Base-by-base conservation (phyloP, 2,329 filamentous ascomycete species). In the Neonectria punicea region DNA sequence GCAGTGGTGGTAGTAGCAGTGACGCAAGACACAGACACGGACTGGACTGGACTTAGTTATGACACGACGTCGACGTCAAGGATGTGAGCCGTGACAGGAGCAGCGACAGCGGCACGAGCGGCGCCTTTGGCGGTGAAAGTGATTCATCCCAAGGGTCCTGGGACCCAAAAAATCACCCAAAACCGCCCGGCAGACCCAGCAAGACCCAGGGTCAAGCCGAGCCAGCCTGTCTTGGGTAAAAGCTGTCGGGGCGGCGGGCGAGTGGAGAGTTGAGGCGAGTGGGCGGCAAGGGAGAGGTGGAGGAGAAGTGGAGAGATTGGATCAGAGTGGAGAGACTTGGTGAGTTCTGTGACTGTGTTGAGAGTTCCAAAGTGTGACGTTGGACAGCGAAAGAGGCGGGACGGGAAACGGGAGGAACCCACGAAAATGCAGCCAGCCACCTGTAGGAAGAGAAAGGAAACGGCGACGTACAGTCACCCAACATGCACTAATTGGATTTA, bases 61-160 rank as follows among this genome's bases (percentile, higher is more conserved):
- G 71, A 73, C 67, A 73, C 71, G 64, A 70, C 68, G 57, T 61
- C 43, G 56, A 58, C 67, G 50, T 59, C 54, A 58, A 54, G 61
- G 56, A 46, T 54, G 60, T 51, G 51, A 54, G 43, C 49, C 25
- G 30, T 41, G 36, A 28, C 53, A 36, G 30, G 43, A 50, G 25
- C 58, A 61, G 41, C 54, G 36, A 49, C 56, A 64, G 56, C 56
- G 58, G 41, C 54, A 54, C 43, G 49, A 66, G 65, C 50, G 54
- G 67, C 61, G 71, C 71, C 71, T 70, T 72, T 73, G 71, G 71
- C 71, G 71, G 71, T 73, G 71, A 73, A 73, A 65, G 51, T 72
- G 67, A 72, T 69, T 73, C 71, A 72, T 69, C 58, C 69, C 60
- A 56, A 49, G 54, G 46, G 30, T 57, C 47, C 25, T 32, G 16